A percentile compares a stretch with the other conserved stretches of the same genome.
phyloP scores from a whole-genome alignment of 768 basidiomycete species.

The Grammothele lineata region DNA sequence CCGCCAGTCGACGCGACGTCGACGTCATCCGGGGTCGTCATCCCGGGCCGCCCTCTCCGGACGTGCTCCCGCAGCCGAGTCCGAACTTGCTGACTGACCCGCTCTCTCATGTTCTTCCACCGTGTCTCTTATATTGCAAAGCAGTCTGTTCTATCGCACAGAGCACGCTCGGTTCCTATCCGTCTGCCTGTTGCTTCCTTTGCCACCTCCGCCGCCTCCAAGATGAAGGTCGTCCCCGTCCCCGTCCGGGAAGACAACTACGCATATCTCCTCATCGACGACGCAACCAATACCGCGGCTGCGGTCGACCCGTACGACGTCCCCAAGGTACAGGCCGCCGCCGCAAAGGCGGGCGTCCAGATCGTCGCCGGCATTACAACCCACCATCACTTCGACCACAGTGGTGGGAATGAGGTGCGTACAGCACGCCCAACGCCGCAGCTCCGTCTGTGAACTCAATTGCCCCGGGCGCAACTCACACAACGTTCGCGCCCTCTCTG shows the following conservation, averaged over 20 bases:
- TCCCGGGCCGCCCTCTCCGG: no score
- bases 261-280: slow-evolving; percentile 78
- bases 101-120: no score
- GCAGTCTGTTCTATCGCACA: no score
- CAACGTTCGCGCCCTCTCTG: no score
- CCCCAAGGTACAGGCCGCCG: slow-evolving; percentile 58
- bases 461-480: no score
- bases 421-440: not conserved
- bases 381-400: slow-evolving; percentile 90
- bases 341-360: slow-evolving; percentile 54
- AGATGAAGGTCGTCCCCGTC: slow-evolving; percentile 75
- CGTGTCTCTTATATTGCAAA: no score
- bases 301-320: slow-evolving; percentile 82
- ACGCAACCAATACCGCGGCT: slow-evolving; percentile 60
- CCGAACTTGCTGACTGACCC: no score
- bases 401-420: slow-evolving; percentile 77
- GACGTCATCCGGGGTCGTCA: no score
- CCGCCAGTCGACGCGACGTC: no score
- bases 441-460: not conserved
- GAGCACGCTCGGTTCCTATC: no score
- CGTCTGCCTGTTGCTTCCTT: slow-evolving; percentile 10
- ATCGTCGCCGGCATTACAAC: slow-evolving; percentile 81
- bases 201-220: slow-evolving; percentile 18
- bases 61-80: no score
- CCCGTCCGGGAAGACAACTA: slow-evolving; percentile 83